Base-by-base conservation (phyloP, 257 asterid species). In the Primulina eburnea region DNA sequence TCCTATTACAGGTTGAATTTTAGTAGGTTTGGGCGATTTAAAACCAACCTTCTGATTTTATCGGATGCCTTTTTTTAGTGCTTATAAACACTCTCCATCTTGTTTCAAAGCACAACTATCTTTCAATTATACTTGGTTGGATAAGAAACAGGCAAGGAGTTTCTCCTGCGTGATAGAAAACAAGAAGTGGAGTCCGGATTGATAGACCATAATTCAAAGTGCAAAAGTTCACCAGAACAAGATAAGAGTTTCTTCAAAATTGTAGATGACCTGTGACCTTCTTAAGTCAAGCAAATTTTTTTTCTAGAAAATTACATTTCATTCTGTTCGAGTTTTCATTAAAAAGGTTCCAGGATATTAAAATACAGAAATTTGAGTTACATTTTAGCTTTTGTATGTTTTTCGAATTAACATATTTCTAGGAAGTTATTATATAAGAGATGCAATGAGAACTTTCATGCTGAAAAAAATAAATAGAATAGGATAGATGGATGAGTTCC, bases 11-110 rank as follows among this genome's bases (percentile, higher is more conserved):
- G 28, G 1, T 34, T 32, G 62, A 30, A 33, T 62, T 24, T 53
- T 60, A 50, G 26, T 29, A 32, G 64, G 72, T 17, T 58, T 64
- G 40, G 30, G 67, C 33, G 43, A n/a, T 60, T 50, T 16, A 37
- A 6, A 58, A 38, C 37, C 21, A 47, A 38, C 37, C 21, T 62
- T 78, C 30, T 18, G 26, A 30, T 30, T 29, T 50, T 11, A 10
- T 50, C 56, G 37, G 29, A n/a, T 17, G 4, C 30, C 24, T 11
- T 24, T 18, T 24, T 4, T 64, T 30, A n/a, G 26, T 64, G 40
- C 47, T 20, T n/a, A 12, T 34, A 20, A 5, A 18, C 57, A n/a
- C 17, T 68, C 53, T 68, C 50, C 33, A 30, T n/a, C 21, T 10
- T 40, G 30, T 24, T 65, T 21, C 60, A 47, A 30, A 14, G n/a